These are phyloP conservation scores for Saccharomycopsis sp. DNA, from an alignment of 805 yeast species.

Conservation along the genomic window DNA sequence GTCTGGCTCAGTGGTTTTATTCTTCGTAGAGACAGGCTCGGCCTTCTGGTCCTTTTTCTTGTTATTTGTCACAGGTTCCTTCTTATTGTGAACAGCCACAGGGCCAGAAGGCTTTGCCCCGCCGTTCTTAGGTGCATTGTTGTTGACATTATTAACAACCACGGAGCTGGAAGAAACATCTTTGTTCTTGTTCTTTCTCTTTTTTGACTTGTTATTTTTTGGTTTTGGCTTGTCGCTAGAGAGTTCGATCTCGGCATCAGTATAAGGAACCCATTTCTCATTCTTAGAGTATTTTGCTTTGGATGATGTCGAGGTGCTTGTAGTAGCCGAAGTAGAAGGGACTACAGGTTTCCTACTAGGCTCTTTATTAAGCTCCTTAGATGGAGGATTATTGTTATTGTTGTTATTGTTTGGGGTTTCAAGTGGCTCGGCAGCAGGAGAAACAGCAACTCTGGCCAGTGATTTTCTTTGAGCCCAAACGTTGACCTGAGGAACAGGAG, in stretches of 20 bases:
- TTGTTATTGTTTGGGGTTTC: background rate
- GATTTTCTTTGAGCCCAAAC: conserved; percentile 17
- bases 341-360: background rate
- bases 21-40: background rate
- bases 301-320: background rate
- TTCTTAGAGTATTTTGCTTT: conserved; percentile 12
- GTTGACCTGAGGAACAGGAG: conserved; percentile 19
- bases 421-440: background rate
- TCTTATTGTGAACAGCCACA: background rate
- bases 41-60: background rate
- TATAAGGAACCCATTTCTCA: conserved; percentile 21
- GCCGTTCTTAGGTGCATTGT: background rate
- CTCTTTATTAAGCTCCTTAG: background rate
- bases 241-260: conserved; percentile 20
- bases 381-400: background rate
- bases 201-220: conserved; percentile 2
- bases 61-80: background rate
- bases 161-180: background rate
- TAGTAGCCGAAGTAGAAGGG: background rate
- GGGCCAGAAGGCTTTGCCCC: too few species aligned
- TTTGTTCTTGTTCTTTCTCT: conserved; percentile 2
- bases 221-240: conserved; percentile 5
- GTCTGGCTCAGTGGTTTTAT: background rate
- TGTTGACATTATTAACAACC: background rate
- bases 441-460: background rate